These are phyloP conservation scores for Cyanidioschyzon merolae DNA, from an alignment of 23 red algal genomes.

Conservation along the genomic window DNA sequence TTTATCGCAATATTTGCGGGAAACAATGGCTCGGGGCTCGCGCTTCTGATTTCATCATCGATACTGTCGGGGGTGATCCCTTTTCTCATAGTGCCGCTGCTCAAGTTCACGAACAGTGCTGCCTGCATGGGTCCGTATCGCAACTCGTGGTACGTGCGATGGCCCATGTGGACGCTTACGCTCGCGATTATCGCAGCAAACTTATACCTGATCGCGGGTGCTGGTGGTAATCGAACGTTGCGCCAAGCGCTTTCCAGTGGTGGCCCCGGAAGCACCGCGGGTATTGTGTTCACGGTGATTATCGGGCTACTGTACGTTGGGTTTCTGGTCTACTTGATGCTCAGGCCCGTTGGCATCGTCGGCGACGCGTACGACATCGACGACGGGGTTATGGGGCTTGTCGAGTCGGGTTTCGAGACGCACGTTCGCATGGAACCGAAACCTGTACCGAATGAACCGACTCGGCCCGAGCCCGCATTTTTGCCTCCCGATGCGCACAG, in stretches of 20 bases:
- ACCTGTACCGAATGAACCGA: not conserved
- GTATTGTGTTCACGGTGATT: constrained; percentile 15
- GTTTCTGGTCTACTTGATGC: constrained; percentile 2
- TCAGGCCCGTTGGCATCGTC: not conserved
- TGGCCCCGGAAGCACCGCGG: not conserved
- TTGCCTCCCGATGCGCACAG: too few relatives aligned
- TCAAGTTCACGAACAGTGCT: constrained; percentile 6
- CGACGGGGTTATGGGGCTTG: not conserved
- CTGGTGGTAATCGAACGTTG: constrained; percentile 13
- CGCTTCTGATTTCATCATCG: constrained; percentile 16
- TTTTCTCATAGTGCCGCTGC: constrained; percentile 16
- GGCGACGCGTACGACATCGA: not conserved
- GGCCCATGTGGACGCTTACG: constrained; percentile 13
- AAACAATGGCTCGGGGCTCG: constrained; percentile 2
- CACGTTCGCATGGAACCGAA: not conserved
- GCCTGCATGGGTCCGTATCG: constrained; percentile 20
- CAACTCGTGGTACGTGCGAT: constrained; percentile 3
- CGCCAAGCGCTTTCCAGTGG: constrained; percentile 4
- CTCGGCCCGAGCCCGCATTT: not conserved
- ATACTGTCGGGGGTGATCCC: constrained; percentile 24
- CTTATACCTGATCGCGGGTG: constrained; percentile 13
- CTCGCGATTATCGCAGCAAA: not conserved
- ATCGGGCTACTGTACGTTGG: constrained; percentile 16
- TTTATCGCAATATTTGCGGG: constrained; percentile 16
- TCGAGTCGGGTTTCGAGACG: not conserved